phyloP scores from a whole-genome alignment of 495 filamentous ascomycete species.

The Aspergillus indologenus region DNA sequence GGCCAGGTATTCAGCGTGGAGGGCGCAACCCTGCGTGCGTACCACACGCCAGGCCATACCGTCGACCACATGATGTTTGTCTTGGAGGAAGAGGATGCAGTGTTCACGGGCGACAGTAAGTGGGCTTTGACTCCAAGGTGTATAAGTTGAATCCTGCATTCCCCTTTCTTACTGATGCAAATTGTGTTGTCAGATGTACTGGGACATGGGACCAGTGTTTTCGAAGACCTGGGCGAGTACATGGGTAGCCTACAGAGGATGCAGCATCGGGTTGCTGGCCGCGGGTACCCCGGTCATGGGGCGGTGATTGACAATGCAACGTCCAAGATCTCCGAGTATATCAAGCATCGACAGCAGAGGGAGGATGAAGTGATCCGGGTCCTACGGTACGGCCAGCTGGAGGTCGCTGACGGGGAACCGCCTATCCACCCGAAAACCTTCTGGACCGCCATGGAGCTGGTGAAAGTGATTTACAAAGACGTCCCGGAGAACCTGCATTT shows the following conservation, averaged over 20 bases:
- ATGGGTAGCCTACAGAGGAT: conserved; percentile 71
- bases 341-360: conserved; percentile 70
- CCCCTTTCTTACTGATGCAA: conserved; percentile 4
- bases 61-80: conserved; percentile 77
- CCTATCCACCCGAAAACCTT: conserved; percentile 28
- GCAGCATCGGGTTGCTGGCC: conserved; percentile 57
- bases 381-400: conserved; percentile 45
- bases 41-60: conserved; percentile 83
- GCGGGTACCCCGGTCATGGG: conserved; percentile 90
- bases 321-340: conserved; percentile 72
- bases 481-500: conserved; percentile 70
- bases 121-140: conserved; percentile 1
- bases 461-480: conserved; percentile 79
- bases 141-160: no score
- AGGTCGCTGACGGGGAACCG: conserved; percentile 31
- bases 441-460: conserved; percentile 76
- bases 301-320: conserved; percentile 64
- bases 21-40: conserved; percentile 72
- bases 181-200: conserved; percentile 58
- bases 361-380: conserved; percentile 79
- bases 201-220: conserved; percentile 89
- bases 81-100: conserved; percentile 69
- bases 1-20: conserved; percentile 70
- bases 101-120: conserved; percentile 87
- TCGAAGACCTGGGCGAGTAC: conserved; percentile 76